These are phyloP conservation scores for Dendrobium catenatum DNA, from an alignment of 106 monocot genomes.

Conservation along the genomic window DNA sequence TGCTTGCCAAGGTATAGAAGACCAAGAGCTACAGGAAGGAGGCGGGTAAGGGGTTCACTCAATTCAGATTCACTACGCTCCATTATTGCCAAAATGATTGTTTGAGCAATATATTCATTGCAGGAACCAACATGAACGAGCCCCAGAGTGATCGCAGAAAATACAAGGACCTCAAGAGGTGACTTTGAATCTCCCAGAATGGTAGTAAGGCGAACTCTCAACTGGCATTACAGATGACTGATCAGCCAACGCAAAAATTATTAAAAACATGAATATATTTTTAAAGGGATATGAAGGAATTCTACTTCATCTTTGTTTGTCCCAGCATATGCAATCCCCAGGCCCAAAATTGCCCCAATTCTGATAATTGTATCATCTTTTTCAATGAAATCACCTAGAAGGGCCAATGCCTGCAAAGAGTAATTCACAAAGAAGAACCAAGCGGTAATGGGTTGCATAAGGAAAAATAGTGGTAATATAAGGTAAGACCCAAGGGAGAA, in stretches of 20 bases:
- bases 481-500: background rate
- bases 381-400: slow-evolving; percentile 68
- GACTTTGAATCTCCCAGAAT: slow-evolving; percentile 68
- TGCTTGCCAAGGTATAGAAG: slow-evolving; percentile 97
- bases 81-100: slow-evolving; percentile 88
- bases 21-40: slow-evolving; percentile 98
- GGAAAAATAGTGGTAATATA: background rate
- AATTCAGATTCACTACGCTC: slow-evolving; percentile 83
- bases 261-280: background rate
- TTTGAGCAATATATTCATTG: slow-evolving; percentile 89
- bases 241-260: slow-evolving; percentile 4
- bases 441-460: background rate
- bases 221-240: slow-evolving; percentile 29
- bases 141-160: slow-evolving; percentile 78
- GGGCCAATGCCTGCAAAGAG: slow-evolving; percentile 69
- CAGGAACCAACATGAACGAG: slow-evolving; percentile 92
- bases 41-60: slow-evolving; percentile 67
- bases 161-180: slow-evolving; percentile 84
- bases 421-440: background rate
- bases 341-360: slow-evolving; percentile 95
- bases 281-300: slow-evolving; percentile 4
- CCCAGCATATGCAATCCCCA: slow-evolving; percentile 98
- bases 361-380: slow-evolving; percentile 75
- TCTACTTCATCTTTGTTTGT: slow-evolving; percentile 88
- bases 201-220: slow-evolving; percentile 41